phyloP scores from a whole-genome alignment of 768 basidiomycete species.

The Hemileccinum rubropunctum region DNA sequence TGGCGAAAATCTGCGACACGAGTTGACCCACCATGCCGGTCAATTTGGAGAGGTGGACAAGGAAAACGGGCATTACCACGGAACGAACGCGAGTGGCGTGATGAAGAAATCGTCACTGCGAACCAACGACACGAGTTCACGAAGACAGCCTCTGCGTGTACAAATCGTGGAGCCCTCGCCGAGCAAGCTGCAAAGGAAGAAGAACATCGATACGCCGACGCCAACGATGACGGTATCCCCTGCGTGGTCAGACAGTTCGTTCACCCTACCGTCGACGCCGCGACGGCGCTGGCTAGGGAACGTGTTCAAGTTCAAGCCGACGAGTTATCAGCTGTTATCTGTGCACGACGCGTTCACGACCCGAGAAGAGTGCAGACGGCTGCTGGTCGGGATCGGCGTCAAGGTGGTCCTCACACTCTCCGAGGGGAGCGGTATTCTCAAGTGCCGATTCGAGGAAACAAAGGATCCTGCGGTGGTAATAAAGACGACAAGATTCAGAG shows the following conservation, averaged over 20 bases:
- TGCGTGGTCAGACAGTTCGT: constrained; percentile 46
- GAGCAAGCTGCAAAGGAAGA: constrained; percentile 35
- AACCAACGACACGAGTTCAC: constrained; percentile 22
- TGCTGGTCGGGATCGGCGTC: constrained; percentile 72
- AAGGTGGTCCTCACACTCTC: constrained; percentile 62
- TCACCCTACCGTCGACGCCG: constrained; percentile 43
- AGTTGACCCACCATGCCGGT: not conserved
- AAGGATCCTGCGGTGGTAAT: constrained; percentile 51
- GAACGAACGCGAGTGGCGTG: constrained; percentile 14
- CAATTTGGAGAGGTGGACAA: constrained; percentile 44
- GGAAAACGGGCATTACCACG: constrained; percentile 45
- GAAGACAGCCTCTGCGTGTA: constrained; percentile 34
- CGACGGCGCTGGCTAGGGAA: constrained; percentile 80
- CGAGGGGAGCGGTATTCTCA: constrained; percentile 65
- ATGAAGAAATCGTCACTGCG: constrained; percentile 46
- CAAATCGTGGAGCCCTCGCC: constrained; percentile 52
- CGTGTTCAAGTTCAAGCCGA: constrained; percentile 83
- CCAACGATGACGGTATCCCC: constrained; percentile 30
- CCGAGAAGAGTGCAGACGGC: constrained; percentile 66
- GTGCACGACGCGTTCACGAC: constrained; percentile 59
- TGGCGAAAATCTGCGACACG: not conserved
- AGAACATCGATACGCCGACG: constrained; percentile 18
- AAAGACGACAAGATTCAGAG: constrained; percentile 79
- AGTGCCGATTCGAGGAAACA: constrained; percentile 72
- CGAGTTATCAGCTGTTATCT: constrained; percentile 56